Evolutionary conservation across 75 land plant genomes (phyloP), one percentile per base, ranked within the genome.

Genomic region (Cupressus sempervirens): DNA sequence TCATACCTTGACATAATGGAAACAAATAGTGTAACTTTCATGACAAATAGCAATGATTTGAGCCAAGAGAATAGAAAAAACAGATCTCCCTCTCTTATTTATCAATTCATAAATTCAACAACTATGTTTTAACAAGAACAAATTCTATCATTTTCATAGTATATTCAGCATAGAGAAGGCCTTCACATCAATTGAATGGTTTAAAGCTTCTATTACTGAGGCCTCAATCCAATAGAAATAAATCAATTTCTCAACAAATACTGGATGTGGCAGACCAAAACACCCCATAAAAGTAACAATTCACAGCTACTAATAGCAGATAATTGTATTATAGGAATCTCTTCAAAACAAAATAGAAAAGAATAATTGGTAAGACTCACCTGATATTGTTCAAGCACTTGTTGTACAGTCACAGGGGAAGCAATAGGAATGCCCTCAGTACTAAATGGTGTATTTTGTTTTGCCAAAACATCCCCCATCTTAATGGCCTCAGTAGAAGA

Each of bases 371-470:
- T 52, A 82, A 52, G 23, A 26, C 83, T 74, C 81, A 96, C 99
- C 99, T 96, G 94, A 84, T 96, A 98, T 81, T 90, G 93, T 81
- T 90, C 82, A 7, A 95, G 53, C 87, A 98, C 87, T 53, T 94
- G 92, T 43, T 91, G 84, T 53, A 91, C 88, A 46, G 91, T 90
- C 5, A 85, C 87, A 6, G 98, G 93, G 65, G 90, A 32, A 54
- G 56, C 81, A 30, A 82, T 84, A 8, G 85, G 86, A 41, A 87
- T 76, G 48, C 90, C 99, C 86, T 85, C 82, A 54, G 89, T 83
- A 84, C 86, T 89, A 67, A 98, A 98, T 38, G 95, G 94, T 35
- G 93, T 85, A 79, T 84, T 93, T 85, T 95, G 97, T 84, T 85
- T 90, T 4, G 94, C 89, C 10, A 96, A 86, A 80, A 83, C 58